Base-by-base conservation (phyloP, 2,329 filamentous ascomycete genomes). In the Exserohilum turcica region DNA sequence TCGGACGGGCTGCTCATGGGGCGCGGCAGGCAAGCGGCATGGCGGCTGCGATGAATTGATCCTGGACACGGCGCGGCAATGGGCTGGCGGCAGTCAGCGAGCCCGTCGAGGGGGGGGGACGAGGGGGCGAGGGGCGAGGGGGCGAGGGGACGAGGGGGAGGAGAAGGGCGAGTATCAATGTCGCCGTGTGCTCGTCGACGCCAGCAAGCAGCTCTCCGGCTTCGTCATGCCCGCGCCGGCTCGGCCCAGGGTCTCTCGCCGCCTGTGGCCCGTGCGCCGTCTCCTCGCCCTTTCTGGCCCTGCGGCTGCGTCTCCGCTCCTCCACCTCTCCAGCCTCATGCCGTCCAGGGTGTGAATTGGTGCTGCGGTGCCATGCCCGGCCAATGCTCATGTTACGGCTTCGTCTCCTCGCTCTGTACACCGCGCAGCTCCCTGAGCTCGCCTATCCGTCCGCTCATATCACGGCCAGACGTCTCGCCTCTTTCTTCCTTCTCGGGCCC, bases 381-480 rank as follows among this genome's bases (percentile, higher is more conserved):
- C n/a, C n/a, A n/a, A 24, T 24, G 21, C 21, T 24, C 4, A 5
- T 24, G 7, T 24, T 24, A 24, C 21, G 7, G 21, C 21, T 24
- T 24, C 21, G 21, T 7, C 10, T 43, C 48, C 21, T 52, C 40
- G 47, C 43, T 31, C 43, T 57, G 47, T 10, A 66, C 49, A 32
- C 65, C 65, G n/a, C 60, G 56, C 8, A 65, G 21, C 33, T 68
- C 66, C 42, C 57, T 56, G 1, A 66, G 61, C 40, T 66, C 62
- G 8, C 79, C 79, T 54, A 81, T 67, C 12, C 79, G 71, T 79
- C 79, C 81, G 43, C 77, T 80, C 1, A 82, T 79, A 53, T 75
- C 74, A 42, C 76, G 75, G n/a, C 75, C 75, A 75, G 77, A 78
- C 31, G 75, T 70, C 43, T 65, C 63, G 16, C 66, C 67, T 24